Base-by-base conservation (phyloP, 208 protist genomes). In the Zelonia costaricensis region DNA sequence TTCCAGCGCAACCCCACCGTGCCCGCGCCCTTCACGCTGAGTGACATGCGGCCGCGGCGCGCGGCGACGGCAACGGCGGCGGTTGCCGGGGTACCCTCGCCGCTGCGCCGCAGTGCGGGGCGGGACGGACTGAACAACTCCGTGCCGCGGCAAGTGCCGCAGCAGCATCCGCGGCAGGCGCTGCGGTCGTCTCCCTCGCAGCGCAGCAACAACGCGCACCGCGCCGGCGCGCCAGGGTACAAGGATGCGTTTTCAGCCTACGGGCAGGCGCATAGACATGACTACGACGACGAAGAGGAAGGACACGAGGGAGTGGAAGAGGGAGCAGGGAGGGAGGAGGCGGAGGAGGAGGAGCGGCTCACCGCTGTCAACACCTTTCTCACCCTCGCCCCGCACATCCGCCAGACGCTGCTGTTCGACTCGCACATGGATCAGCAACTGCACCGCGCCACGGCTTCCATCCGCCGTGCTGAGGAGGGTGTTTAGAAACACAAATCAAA, bases 11-110 rank as follows among this genome's bases (percentile, higher is more conserved):
- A 61, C 13, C 10, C 54, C 22, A 91, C 81, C 1, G 53, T 72
- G 43, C 65, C 73, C 35, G 63, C 76, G 48, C 81, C 81, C 1
- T 86, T 88, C 65, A 59, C 77, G 27, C 20, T 87, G 10, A 35
- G 27, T 4, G 56, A 56, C 18, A 57, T 39, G 20, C 65, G 48
- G n/a, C 57, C 46, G 18, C 46, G 65, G 3, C 55, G 49, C 3
- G 15, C 18, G 10, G 40, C 27, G 10, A 59, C 55, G 15, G 54
- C 54, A 8, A 44, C 36, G 18, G 27, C 18, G 8, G 30, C 52
- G 4, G 56, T 62, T 13, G n/a, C 45, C 12, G 51, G 56, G 9
- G 62, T 52, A 10, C 56, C 33, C 6, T 40, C 52, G 30, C 31
- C 45, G n/a, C 53, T 44, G 16, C 30, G n/a, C 5, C 55, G 46